phyloP scores from a whole-genome alignment of 2,329 filamentous ascomycete genomes.

The Beauveria varroae region DNA sequence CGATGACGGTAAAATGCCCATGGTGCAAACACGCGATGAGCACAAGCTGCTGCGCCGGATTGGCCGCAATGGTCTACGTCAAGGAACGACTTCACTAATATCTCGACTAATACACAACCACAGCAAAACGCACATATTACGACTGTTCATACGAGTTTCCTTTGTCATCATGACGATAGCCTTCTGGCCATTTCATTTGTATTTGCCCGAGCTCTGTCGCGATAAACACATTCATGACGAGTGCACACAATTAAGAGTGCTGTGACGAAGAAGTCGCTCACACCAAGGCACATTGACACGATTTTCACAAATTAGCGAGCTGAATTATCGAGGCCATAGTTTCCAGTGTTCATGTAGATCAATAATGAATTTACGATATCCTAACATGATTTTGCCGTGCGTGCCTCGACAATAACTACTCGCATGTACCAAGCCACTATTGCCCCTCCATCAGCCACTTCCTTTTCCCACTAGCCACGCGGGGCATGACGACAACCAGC shows the following conservation, averaged over 20 bases:
- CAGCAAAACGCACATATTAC: conserved; percentile 1
- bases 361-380: background rate
- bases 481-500: conserved; percentile 11
- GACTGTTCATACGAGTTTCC: background rate
- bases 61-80: conserved; percentile 58
- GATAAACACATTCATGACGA: background rate
- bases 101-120: background rate
- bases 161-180: background rate
- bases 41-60: conserved; percentile 60
- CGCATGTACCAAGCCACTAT: background rate
- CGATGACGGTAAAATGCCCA: conserved; percentile 58
- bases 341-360: background rate
- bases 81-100: conserved; percentile 51
- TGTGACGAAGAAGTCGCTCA: background rate
- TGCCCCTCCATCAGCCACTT: conserved; percentile 10
- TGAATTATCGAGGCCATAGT: background rate
- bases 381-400: background rate
- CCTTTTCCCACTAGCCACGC: conserved; percentile 3
- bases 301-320: background rate
- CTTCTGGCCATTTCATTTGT: background rate
- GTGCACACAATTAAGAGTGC: background rate
- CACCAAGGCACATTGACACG: background rate
- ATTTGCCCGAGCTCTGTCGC: background rate
- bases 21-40: conserved; percentile 69
- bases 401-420: background rate